phyloP scores from a whole-genome alignment of 352 stramenopile species.

The Pythium utonaiense region DNA sequence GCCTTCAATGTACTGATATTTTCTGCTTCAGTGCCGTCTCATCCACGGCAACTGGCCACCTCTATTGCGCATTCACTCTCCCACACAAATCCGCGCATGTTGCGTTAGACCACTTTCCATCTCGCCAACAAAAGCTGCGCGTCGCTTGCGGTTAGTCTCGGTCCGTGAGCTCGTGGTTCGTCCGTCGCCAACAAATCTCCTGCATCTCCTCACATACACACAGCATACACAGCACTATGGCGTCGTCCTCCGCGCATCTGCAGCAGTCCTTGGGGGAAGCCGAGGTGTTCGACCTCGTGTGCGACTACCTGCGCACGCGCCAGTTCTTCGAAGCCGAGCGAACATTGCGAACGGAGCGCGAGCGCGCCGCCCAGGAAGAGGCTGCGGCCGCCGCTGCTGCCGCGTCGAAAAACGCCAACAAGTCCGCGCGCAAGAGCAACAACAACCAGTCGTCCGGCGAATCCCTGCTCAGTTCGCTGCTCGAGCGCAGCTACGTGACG shows the following conservation, averaged over 20 bases:
- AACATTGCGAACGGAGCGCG: conserved; percentile 66
- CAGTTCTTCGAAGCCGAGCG: conserved; percentile 85
- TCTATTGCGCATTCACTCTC: conserved; percentile 21
- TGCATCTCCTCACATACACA: neutral
- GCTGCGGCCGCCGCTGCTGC: neutral
- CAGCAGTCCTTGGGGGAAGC: conserved; percentile 80
- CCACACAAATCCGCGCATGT: too few relatives aligned
- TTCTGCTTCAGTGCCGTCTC: neutral
- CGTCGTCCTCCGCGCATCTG: conserved; percentile 54
- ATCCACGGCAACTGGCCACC: neutral
- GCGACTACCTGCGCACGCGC: conserved; percentile 82
- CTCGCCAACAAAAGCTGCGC: conserved; percentile 3
- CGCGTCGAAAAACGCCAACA: conserved; percentile 2
- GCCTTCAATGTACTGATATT: conserved; percentile 7
- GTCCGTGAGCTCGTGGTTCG: neutral
- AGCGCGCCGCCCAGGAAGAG: conserved; percentile 30
- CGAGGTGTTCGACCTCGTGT: conserved; percentile 86
- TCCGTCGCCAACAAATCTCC: neutral
- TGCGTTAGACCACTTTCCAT: conserved; percentile 5
- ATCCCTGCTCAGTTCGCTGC: too few relatives aligned
- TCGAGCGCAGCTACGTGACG: conserved; percentile 84
- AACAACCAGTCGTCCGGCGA: conserved; percentile 25
- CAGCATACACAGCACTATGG: conserved; percentile 4
- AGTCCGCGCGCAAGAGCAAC: conserved; percentile 22
- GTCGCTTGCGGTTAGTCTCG: neutral